Percentiles rank a stretch among this genome's conserved stretches.
phyloP scores from a whole-genome alignment of 2,329 filamentous ascomycete species.

The Penicillium sp. region DNA sequence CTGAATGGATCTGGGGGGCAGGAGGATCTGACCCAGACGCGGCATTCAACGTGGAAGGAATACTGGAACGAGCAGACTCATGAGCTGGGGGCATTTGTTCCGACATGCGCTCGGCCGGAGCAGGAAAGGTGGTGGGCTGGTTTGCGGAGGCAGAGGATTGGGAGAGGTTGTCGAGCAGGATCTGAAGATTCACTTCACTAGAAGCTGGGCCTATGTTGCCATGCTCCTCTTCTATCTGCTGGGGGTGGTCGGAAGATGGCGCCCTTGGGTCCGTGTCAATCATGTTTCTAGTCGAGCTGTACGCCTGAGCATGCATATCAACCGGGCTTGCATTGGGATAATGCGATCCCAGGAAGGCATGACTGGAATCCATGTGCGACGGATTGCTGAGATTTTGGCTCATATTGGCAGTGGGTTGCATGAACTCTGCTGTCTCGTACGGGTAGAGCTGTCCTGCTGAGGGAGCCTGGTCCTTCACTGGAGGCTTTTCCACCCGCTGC shows the following conservation, averaged over 20 bases:
- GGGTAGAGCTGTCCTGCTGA: constrained; percentile 20
- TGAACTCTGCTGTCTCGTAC: constrained; percentile 15
- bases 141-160: constrained; percentile 22
- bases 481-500: constrained; percentile 18
- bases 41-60: constrained; percentile 3
- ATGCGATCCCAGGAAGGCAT: constrained; percentile 17
- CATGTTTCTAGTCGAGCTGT: constrained; percentile 27
- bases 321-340: constrained; percentile 22
- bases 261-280: constrained; percentile 20
- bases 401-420: constrained; percentile 7
- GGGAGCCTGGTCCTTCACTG: constrained; percentile 25
- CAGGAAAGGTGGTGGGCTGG: constrained; percentile 4
- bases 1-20: constrained; percentile 39
- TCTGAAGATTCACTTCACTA: constrained; percentile 44
- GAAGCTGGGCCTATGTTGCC: constrained; percentile 16
- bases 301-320: constrained; percentile 18
- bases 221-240: constrained; percentile 22
- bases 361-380: background rate
- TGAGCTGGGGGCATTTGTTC: constrained; percentile 25
- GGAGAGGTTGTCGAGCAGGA: constrained; percentile 44
- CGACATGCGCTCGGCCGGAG: constrained; percentile 23
- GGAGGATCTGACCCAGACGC: constrained; percentile 39
- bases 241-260: constrained; percentile 13
- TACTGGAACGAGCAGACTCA: constrained; percentile 26
- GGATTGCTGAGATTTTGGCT: background rate